phyloP scores from a whole-genome alignment of 108 stramenopile species.

The Nannochloropsis salina region DNA sequence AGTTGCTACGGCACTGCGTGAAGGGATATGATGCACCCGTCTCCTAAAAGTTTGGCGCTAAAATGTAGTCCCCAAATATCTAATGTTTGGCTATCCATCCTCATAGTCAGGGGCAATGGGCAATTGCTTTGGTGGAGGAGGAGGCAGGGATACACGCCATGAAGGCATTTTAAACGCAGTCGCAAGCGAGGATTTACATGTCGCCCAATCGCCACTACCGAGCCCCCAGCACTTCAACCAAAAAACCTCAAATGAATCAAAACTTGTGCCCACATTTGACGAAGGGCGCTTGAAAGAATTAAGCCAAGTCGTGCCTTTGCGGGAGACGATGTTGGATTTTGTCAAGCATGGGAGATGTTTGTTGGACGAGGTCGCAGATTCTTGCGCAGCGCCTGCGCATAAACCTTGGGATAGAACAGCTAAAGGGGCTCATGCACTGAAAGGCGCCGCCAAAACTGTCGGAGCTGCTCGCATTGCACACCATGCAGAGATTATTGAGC shows the following conservation, averaged over 20 bases:
- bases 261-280: not conserved
- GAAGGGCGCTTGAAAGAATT: conserved; percentile 15
- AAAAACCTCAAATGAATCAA: not conserved
- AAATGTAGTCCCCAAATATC: no score
- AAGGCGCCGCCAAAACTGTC: conserved; percentile 19
- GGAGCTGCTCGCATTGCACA: not conserved
- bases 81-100: no score
- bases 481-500: not conserved
- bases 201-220: conserved; percentile 2
- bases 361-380: not conserved
- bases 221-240: not conserved
- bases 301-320: not conserved
- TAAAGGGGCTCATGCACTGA: conserved; percentile 2
- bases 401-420: not conserved
- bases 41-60: no score
- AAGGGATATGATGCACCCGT: no score
- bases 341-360: not conserved
- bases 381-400: not conserved
- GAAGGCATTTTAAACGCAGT: not conserved
- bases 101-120: not conserved
- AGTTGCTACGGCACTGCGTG: no score
- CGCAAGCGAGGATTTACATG: not conserved
- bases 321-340: not conserved
- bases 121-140: not conserved
- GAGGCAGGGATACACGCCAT: not conserved